Evolutionary conservation across 305 asterid genomes (phyloP), one percentile per base, ranked within the genome.

Genomic region (Euphrasia arctica): DNA sequence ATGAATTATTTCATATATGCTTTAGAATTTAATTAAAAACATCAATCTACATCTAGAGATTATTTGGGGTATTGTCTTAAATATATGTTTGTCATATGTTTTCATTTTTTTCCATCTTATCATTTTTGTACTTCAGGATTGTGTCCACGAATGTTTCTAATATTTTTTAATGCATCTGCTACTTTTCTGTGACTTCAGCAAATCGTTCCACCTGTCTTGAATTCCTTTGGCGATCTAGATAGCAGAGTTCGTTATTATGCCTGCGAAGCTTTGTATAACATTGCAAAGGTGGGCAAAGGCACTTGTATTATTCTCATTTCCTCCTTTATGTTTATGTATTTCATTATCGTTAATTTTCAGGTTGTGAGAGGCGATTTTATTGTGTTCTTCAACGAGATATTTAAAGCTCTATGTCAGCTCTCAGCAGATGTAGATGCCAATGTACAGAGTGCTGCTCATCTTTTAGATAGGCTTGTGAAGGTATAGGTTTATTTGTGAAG

Each of bases 371-470:
- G 99, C 57, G 99, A 94, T 70, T 89, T 94, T 67, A 94, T 94
- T 47, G 91, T 94, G 75, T 91, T 86, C 86, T 94, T 94, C 94
- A 94, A 94, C 81, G 81, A 88, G 68, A 94, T 94, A 58, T 94
- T 94, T 83, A 97, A 94, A 66, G 95, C 95, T 5, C 74, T 94
- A 31, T 91, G 99, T 75, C 91, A 88, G 90, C 99, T 94, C 70
- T 87, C 99, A 0, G 98, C 99, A 64, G 99, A 94, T 77, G 73
- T 94, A 63, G 99, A 90, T 82, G 77, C 98, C 82, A 94, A 79
- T 74, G 98, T 94, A 60, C 99, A 94, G 76, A 94, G 95, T 88
- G 99, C 99, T 77, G 99, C 99, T 61, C 99, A 94, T 89, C 99
- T 94, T 63, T 82, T 94, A 70, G 99, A 94, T 75, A 88, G 98